A percentile compares a stretch with the other conserved stretches of the same genome.
Evolutionary conservation across 2,329 filamentous ascomycete genomes (phyloP).

Genomic region (Aspergillus persii): DNA sequence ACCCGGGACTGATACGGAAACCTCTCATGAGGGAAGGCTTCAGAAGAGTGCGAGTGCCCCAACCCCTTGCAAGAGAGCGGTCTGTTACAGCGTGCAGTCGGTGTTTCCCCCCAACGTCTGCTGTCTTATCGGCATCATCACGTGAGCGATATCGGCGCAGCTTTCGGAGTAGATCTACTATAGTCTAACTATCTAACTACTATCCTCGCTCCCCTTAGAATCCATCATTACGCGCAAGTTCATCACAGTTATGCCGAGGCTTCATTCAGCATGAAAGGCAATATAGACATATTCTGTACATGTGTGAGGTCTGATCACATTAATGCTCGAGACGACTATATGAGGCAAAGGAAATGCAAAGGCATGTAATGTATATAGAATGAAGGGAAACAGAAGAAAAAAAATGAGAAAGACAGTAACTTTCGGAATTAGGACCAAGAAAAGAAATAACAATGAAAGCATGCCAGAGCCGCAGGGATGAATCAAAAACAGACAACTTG

Average conservation of each 20-base stretch:
- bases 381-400: background rate
- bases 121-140: background rate
- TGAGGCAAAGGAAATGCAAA: background rate
- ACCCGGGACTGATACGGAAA: slow-evolving; percentile 16
- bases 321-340: background rate
- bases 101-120: background rate
- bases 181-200: background rate
- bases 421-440: background rate
- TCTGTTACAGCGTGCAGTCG: background rate
- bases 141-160: background rate
- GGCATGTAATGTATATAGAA: slow-evolving; percentile 9
- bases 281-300: background rate
- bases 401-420: background rate
- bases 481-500: background rate
- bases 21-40: slow-evolving; percentile 29
- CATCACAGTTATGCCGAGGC: background rate
- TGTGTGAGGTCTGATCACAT: background rate
- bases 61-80: background rate
- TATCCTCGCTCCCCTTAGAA: background rate
- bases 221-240: background rate
- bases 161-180: background rate
- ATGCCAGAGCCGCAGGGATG: background rate
- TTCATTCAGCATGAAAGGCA: background rate
- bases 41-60: background rate
- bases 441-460: background rate